Evolutionary conservation across 352 stramenopile species (phyloP).

Genomic region (Pythium monospermum): DNA sequence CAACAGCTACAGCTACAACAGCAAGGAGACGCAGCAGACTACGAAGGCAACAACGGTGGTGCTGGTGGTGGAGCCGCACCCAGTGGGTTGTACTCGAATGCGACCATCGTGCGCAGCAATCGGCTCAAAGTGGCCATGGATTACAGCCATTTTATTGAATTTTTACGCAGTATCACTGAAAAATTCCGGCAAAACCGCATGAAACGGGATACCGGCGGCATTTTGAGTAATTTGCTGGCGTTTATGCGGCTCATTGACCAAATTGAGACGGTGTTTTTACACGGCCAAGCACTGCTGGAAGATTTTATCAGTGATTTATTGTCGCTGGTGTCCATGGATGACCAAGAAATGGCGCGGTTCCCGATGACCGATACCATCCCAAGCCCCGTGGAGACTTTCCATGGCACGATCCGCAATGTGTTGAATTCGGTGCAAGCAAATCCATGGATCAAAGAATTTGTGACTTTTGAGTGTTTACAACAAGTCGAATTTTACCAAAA

Average conservation of each 20-base stretch:
- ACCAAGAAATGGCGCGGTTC: conserved; percentile 39
- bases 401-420: conserved; percentile 68
- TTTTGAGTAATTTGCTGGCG: conserved; percentile 57
- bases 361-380: conserved; percentile 55
- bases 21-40: no score
- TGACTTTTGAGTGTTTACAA: conserved; percentile 46
- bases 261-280: conserved; percentile 70
- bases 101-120: conserved; percentile 68
- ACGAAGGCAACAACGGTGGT: conserved; percentile 27
- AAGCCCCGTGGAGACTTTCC: conserved; percentile 66
- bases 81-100: conserved; percentile 50
- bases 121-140: conserved; percentile 68
- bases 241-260: conserved; percentile 67
- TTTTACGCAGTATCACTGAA: conserved; percentile 50
- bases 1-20: no score
- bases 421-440: conserved; percentile 65
- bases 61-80: conserved; percentile 25
- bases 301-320: conserved; percentile 56
- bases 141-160: conserved; percentile 78
- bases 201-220: conserved; percentile 49
- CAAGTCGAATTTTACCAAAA: conserved; percentile 57
- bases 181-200: conserved; percentile 53
- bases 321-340: conserved; percentile 37
- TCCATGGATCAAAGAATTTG: conserved; percentile 54
- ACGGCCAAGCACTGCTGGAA: conserved; percentile 53